These are phyloP conservation scores for Aeminium ludgeri DNA, from an alignment of 495 filamentous ascomycete genomes.

Conservation along the genomic window DNA sequence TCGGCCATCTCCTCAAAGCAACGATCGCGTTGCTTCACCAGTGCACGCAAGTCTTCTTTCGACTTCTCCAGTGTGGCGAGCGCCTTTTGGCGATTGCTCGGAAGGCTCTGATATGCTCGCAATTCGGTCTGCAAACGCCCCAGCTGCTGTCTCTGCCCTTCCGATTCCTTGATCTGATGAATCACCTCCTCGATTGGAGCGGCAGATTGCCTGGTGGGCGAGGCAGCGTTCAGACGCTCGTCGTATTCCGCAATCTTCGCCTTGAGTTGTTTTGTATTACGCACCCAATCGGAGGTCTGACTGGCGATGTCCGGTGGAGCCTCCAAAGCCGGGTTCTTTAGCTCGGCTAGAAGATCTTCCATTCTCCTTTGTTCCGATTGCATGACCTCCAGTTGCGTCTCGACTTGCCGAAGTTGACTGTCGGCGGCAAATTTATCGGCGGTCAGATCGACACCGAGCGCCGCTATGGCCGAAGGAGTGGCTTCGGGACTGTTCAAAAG, in stretches of 20 bases:
- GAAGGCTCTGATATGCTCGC: constrained; percentile 46
- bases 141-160: constrained; percentile 32
- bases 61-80: constrained; percentile 46
- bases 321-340: constrained; percentile 30
- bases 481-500: constrained; percentile 18
- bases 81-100: constrained; percentile 50
- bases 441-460: constrained; percentile 8
- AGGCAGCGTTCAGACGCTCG: constrained; percentile 26
- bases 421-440: constrained; percentile 4
- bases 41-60: constrained; percentile 39
- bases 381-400: constrained; percentile 7
- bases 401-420: constrained; percentile 1
- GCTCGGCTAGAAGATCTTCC: constrained; percentile 18
- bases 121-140: constrained; percentile 42
- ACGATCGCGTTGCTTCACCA: constrained; percentile 44
- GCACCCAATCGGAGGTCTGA: constrained; percentile 45
- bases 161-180: constrained; percentile 34
- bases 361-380: constrained; percentile 15
- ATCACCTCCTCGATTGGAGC: constrained; percentile 36
- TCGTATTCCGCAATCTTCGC: constrained; percentile 42
- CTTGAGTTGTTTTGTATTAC: constrained; percentile 40
- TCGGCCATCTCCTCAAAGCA: constrained; percentile 44
- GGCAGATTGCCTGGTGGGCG: constrained; percentile 8
- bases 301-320: constrained; percentile 34
- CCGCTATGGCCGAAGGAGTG: constrained; percentile 16